Evolutionary conservation across 768 basidiomycete species (phyloP), one percentile per base, ranked within the genome.

Genomic region (Dioszegia hungarica): DNA sequence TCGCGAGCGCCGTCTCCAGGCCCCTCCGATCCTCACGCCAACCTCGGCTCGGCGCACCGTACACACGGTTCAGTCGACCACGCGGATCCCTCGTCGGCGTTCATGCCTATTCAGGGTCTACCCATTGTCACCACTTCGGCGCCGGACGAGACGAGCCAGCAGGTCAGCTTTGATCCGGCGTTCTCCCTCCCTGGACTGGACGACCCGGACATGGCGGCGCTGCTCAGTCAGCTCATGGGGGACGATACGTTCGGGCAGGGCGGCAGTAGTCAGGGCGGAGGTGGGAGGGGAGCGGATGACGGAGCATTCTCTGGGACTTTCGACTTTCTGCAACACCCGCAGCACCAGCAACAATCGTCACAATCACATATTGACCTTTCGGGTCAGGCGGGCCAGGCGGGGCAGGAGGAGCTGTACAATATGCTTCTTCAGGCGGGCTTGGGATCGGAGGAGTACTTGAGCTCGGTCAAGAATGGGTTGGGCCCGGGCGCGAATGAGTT

Each of bases 131-230:
- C 49, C 15, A 51, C 49, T 17, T 51, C 49, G 1, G 49, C 49
- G 36, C 49, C 49, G 25, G 49, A 51, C 22, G 49, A 51, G 34
- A 51, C 49, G 34, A 51, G 49, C 14, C 49, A 51, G 49, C 49
- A 51, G 25, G 49, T 51, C 49, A 51, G 49, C 36, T 51, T 51
- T 27, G 49, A 51, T 27, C 49, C 49, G 33, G 24, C 36, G 5
- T 17, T 31, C 9, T 3, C 29, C 10, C 27, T 11, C 5, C 20
- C 45, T 10, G 45, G 45, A 17, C 15, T 51, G 20, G 49, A 51
- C 25, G 49, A 51, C 27, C 36, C 36, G 49, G 49, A 37, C 10
- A 10, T 51, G 6, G 34, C 34, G 19, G 49, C 49, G 19, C 22
- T 51, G 24, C 12, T 51, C 24, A 11, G 25, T 28, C 49, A 51